Evolutionary conservation across 371 early-diverging fungal species (phyloP), one percentile per base, ranked within the genome.

Genomic region (Mortierella sp.): DNA sequence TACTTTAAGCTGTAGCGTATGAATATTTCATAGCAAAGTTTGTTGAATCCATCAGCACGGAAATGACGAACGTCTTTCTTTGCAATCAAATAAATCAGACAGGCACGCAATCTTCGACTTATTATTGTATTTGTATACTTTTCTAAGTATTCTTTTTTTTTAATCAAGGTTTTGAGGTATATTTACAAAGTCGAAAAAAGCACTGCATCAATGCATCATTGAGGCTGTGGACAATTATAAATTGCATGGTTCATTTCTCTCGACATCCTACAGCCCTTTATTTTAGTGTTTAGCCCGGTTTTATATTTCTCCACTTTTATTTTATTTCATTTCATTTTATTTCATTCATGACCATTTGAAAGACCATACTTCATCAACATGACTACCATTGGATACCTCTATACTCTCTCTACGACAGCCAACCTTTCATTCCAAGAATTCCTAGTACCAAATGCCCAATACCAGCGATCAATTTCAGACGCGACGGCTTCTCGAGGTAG

Each of bases 401-500:
- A 88, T 76, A 84, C 87, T 37, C 69, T 91, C 26, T 90, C 91
- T 15, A 91, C 91, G 1, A 91, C 91, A 4, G 89, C 87, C 2
- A 75, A 89, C 29, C 73, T 91, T 29, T 89, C 91, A 9, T 87
- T 89, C 74, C 83, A 85, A 42, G 91, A 91, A 42, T 89, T 84
- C 62, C 54, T 89, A 2, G 84, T 82, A 62, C 67, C 71, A 56
- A 35, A 84, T 79, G 34, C 68, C 73, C 60, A 65, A 43, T 72
- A 87, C 53, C 85, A 89, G 29, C 76, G 83, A 57, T 85, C 86
- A 53, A 83, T 91, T 40, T 86, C 91, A 2, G 90, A 91, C 71
- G 89, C 89, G 13, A 89, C 91, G 3, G 91, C 90, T 0, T 87
- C 86, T 66, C 79, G 91, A 42, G 91, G 90, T 12, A 71, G 89